Evolutionary conservation across 441 rosid genomes (phyloP).

Genomic region (Cnidoscolus chayamansa): DNA sequence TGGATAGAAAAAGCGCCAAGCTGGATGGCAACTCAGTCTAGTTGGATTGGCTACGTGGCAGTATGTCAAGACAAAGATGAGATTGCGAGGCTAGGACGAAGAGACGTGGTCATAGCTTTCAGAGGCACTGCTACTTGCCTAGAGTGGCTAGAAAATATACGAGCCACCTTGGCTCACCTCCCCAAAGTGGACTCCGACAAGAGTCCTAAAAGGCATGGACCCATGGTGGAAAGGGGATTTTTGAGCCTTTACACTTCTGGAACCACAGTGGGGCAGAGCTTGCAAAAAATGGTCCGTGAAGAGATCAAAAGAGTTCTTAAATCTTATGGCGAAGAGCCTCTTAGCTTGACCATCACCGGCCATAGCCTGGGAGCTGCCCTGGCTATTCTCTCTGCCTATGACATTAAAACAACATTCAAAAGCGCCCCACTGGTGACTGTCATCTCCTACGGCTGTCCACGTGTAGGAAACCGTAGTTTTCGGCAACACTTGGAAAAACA

Average conservation of each 20-base stretch:
- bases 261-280: constrained; percentile 34
- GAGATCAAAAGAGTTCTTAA: constrained; percentile 52
- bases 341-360: constrained; percentile 75
- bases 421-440: constrained; percentile 62
- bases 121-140: constrained; percentile 82
- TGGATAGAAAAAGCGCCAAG: constrained; percentile 57
- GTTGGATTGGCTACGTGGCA: constrained; percentile 89
- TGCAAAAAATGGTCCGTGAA: constrained; percentile 54
- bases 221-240: constrained; percentile 83
- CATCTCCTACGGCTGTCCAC: constrained; percentile 80
- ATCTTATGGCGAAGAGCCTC: constrained; percentile 56
- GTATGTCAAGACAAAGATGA: constrained; percentile 65
- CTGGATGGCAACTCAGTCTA: constrained; percentile 58
- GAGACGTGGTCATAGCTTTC: constrained; percentile 67
- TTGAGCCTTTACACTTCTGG: constrained; percentile 68
- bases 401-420: constrained; percentile 50
- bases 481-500: constrained; percentile 50
- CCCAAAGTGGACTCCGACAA: constrained; percentile 25
- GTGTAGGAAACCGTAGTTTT: constrained; percentile 65
- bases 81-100: constrained; percentile 66
- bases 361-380: constrained; percentile 68
- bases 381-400: constrained; percentile 64
- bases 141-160: constrained; percentile 80
- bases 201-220: constrained; percentile 21
- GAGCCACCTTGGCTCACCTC: constrained; percentile 56